Evolutionary conservation across 345 rosid species (phyloP).

Genomic region (Noccaea caerulescens): DNA sequence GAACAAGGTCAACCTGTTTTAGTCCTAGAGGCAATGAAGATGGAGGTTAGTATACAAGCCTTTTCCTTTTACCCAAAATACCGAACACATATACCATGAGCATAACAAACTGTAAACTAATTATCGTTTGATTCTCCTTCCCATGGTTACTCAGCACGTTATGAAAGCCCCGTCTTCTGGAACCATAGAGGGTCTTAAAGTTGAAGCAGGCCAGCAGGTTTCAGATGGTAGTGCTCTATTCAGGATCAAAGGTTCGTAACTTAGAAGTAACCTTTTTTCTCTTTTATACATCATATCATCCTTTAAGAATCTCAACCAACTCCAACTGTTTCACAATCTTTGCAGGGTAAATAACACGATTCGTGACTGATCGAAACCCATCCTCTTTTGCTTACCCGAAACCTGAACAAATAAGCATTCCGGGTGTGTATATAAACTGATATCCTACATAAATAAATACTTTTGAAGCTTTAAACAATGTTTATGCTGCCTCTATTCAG

Average conservation of each 20-base stretch:
- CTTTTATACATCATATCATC: conserved; percentile 23
- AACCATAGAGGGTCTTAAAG: conserved; percentile 65
- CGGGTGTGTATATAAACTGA: conserved; percentile 22
- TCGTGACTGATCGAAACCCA: conserved; percentile 14
- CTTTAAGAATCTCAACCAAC: conserved; percentile 24
- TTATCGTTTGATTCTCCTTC: conserved; percentile 8
- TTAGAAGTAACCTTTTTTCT: conserved; percentile 9
- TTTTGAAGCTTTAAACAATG: conserved; percentile 22
- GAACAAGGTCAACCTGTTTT: conserved; percentile 79
- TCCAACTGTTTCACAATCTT: conserved; percentile 26
- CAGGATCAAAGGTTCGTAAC: conserved; percentile 62
- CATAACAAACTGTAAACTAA: conserved; percentile 2
- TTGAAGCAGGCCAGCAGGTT: conserved; percentile 76
- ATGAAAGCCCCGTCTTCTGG: conserved; percentile 83
- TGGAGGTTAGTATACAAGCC: conserved; percentile 69
- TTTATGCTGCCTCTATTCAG: conserved; percentile 24
- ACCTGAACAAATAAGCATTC: conserved; percentile 27
- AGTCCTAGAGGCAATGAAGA: conserved; percentile 96
- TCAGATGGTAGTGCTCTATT: conserved; percentile 71
- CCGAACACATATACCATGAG: neutral
- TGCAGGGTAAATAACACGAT: conserved; percentile 42
- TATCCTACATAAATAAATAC: conserved; percentile 37
- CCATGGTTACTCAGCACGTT: conserved; percentile 58
- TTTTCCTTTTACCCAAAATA: neutral
- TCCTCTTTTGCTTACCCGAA: neutral